phyloP scores from a whole-genome alignment of 2,329 filamentous ascomycete genomes.

The Pyricularia grisea region DNA sequence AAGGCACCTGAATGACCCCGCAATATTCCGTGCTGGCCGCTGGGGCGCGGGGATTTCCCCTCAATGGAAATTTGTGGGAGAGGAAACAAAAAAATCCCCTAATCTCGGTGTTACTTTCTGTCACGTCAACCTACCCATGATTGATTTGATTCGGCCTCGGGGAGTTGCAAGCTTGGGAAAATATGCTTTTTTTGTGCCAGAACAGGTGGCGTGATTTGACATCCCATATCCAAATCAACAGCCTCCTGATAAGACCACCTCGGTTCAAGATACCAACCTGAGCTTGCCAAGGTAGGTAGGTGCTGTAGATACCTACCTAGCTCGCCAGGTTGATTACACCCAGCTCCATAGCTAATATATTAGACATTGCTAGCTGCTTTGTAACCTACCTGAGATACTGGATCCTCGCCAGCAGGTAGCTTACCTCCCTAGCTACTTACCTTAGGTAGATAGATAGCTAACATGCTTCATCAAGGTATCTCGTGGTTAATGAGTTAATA shows the following conservation, averaged over 20 bases:
- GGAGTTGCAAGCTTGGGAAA: neutral
- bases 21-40: neutral
- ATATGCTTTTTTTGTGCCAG: neutral
- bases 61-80: neutral
- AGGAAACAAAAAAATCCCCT: neutral
- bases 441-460: neutral
- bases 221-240: neutral
- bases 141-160: neutral
- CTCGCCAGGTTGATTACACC: neutral
- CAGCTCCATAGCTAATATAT: neutral
- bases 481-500: neutral
- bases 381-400: neutral
- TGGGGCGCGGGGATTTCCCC: neutral
- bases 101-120: neutral
- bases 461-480: neutral
- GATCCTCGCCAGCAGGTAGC: neutral
- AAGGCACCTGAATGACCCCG: neutral
- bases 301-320: too few species aligned
- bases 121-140: neutral
- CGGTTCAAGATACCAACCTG: neutral
- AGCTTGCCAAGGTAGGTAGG: neutral
- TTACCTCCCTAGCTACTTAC: neutral
- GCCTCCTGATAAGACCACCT: neutral
- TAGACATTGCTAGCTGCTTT: neutral
- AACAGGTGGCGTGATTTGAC: neutral